Evolutionary conservation across 805 yeast genomes (phyloP), one percentile per base, ranked within the genome.

Genomic region (Saccharomycopsis sp.): DNA sequence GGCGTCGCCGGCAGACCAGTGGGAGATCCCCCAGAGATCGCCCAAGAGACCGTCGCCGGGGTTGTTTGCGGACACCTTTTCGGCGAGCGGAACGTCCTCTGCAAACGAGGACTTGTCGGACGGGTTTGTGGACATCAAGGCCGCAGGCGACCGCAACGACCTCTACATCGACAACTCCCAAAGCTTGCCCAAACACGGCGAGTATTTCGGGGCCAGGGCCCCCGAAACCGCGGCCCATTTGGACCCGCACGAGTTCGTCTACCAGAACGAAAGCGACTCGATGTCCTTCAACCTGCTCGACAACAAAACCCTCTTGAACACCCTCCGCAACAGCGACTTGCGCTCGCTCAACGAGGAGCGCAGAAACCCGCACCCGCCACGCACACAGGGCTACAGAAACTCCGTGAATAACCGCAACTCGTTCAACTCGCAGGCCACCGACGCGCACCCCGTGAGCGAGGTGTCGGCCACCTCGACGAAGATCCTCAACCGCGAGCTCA

Each of bases 261-360:
- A 44, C 21, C 48, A 44, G 21, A 44, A 44, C 21, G 48, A 44
- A 44, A 44, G 48, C 21, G 53, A 57, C 24, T 40, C 29, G 3
- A 52, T 46, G 23, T 59, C 62, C 8, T 47, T 56, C 55, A 57
- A 53, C 12, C 53, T 57, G 14, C 50, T 59, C n/a, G 62, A 59
- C 21, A 56, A 56, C 47, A 59, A 59, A 34, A 59, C 62, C 2
- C 23, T 48, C 9, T 24, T 59, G 7, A 59, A 59, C 44, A 59
- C 62, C 12, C 34, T 56, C 12, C 24, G 55, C 15, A 59, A 59
- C 53, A 59, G 62, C 52, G 62, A 59, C 50, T 50, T 59, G 40
- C 24, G 62, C 16, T 34, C 48, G 12, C 18, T 40, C 15, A 47
- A 21, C 21, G 56, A 53, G n/a, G 53, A 57, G 8, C 40, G 23